Percentiles rank a stretch among this genome's conserved stretches.
phyloP scores from a whole-genome alignment of 345 rosid species.

The Moringa oleifera region DNA sequence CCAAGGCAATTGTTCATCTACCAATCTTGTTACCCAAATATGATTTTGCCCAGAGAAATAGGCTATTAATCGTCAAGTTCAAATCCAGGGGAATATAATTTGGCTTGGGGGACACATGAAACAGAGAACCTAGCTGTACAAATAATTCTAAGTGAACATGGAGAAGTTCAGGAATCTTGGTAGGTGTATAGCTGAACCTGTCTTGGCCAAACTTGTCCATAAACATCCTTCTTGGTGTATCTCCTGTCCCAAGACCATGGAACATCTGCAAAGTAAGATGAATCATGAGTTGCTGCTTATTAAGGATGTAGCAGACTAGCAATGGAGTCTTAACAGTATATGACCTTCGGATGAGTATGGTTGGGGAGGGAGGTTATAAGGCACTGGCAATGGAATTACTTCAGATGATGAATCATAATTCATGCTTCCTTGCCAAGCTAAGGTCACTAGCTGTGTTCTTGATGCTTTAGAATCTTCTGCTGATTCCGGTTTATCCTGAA shows the following conservation, averaged over 20 bases:
- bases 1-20: too few relatives aligned
- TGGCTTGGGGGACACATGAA: not conserved
- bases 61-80: too few relatives aligned
- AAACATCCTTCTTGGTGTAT: slow-evolving; percentile 69
- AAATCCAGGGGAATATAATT: too few relatives aligned
- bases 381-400: slow-evolving; percentile 61
- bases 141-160: not conserved
- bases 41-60: too few relatives aligned
- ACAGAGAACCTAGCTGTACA: slow-evolving; percentile 2
- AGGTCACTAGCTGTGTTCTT: slow-evolving; percentile 54
- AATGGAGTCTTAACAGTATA: not conserved
- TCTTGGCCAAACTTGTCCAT: slow-evolving; percentile 83
- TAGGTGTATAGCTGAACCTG: slow-evolving; percentile 28
- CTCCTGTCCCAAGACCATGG: slow-evolving; percentile 96
- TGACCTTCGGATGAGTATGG: slow-evolving; percentile 71
- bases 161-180: slow-evolving; percentile 19
- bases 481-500: slow-evolving; percentile 22
- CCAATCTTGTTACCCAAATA: too few relatives aligned
- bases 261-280: slow-evolving; percentile 43
- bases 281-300: not conserved
- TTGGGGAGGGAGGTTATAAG: slow-evolving; percentile 77
- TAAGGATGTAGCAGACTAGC: not conserved
- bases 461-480: slow-evolving; percentile 16
- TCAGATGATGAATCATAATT: slow-evolving; percentile 25
- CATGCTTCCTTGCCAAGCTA: slow-evolving; percentile 48